phyloP scores from a whole-genome alignment of 2,329 filamentous ascomycete species.

The Aspergillus phoenicis region DNA sequence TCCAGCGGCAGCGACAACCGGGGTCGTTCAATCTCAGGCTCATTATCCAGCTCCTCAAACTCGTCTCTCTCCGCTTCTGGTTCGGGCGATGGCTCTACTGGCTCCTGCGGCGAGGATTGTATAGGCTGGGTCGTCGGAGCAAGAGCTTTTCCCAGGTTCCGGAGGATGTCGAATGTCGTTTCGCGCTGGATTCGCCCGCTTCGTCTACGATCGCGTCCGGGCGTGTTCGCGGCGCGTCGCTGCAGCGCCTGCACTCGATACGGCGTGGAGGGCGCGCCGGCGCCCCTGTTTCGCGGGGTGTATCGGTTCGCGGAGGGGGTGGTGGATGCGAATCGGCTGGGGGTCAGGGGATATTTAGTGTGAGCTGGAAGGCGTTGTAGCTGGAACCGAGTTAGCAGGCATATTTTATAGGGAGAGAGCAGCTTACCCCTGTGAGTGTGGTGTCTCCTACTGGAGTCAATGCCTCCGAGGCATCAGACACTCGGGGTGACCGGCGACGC shows the following conservation, averaged over 20 bases:
- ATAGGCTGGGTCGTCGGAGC: conserved; percentile 52
- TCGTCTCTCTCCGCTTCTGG: conserved; percentile 31
- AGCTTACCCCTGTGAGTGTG: conserved; percentile 31
- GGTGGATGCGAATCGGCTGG: conserved; percentile 32
- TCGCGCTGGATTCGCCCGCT: conserved; percentile 56
- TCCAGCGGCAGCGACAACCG: conserved; percentile 51
- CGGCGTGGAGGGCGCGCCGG: conserved; percentile 54
- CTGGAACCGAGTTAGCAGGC: conserved; percentile 20
- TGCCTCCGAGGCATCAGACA: conserved; percentile 21
- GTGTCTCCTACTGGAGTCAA: conserved; percentile 34
- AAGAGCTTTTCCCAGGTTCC: conserved; percentile 57
- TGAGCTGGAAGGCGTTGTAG: conserved; percentile 38
- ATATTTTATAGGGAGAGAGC: background rate
- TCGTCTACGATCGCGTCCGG: conserved; percentile 51
- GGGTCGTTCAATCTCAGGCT: conserved; percentile 47
- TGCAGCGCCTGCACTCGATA: conserved; percentile 58
- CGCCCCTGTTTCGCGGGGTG: conserved; percentile 37
- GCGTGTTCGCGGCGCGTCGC: conserved; percentile 56
- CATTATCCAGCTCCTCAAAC: conserved; percentile 53
- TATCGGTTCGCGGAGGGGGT: conserved; percentile 39
- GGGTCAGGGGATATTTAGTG: conserved; percentile 39
- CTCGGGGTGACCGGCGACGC: conserved; percentile 32
- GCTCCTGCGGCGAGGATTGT: conserved; percentile 50
- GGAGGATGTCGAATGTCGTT: conserved; percentile 58
- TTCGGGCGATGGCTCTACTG: conserved; percentile 23